These are phyloP conservation scores for Suillus subalutaceus DNA, from an alignment of 768 basidiomycete species.

Conservation along the genomic window DNA sequence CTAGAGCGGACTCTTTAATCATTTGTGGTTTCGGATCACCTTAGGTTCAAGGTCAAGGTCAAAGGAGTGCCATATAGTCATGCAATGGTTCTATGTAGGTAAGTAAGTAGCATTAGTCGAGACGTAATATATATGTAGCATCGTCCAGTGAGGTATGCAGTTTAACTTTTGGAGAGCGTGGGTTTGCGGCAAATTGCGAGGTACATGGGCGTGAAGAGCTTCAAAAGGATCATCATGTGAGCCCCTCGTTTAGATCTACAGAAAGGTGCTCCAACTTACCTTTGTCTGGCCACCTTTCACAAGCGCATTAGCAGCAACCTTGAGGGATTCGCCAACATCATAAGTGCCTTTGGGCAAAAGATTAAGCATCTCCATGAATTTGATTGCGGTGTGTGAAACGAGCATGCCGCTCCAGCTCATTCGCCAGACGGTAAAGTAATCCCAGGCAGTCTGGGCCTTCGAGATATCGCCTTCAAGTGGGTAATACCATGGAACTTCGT, in stretches of 20 bases:
- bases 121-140: conserved; percentile 1
- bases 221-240: conserved; percentile 19
- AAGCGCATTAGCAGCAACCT: conserved; percentile 68
- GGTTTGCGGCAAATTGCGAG: conserved; percentile 67
- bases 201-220: conserved; percentile 92
- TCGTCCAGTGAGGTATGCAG: background rate
- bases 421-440: conserved; percentile 79
- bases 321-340: conserved; percentile 81
- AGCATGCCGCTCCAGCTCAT: conserved; percentile 83
- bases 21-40: conserved; percentile 1
- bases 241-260: conserved; percentile 7
- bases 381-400: conserved; percentile 75
- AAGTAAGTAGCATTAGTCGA: conserved; percentile 1
- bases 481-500: conserved; percentile 85
- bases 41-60: conserved; percentile 4
- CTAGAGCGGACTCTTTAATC: conserved; percentile 2
- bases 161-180: conserved; percentile 12
- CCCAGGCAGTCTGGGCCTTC: conserved; percentile 90
- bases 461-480: conserved; percentile 86
- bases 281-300: conserved; percentile 81
- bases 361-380: conserved; percentile 72
- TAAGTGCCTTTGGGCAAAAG: conserved; percentile 86
- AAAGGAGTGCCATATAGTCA: background rate
- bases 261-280: conserved; percentile 40
- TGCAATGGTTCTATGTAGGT: background rate